These are phyloP conservation scores for Sanghuangporus baumii DNA, from an alignment of 1,284 basidiomycete genomes.

Conservation along the genomic window DNA sequence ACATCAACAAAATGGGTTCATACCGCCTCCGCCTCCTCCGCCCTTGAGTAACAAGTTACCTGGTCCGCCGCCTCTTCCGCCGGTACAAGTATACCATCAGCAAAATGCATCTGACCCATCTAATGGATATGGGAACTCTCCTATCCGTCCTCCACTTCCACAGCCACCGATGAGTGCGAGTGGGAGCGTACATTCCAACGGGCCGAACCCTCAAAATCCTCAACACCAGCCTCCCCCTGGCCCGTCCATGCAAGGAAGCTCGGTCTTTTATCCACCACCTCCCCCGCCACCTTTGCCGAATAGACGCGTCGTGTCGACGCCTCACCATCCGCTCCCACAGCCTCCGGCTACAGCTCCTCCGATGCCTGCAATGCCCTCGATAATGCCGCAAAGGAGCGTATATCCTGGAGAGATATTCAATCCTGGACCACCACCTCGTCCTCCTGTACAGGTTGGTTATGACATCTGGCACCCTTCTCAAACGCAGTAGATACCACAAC, in stretches of 20 bases:
- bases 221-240: conserved; percentile 3
- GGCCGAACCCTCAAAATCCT: neutral
- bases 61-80: conserved; percentile 11
- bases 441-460: conserved; percentile 25
- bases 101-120: neutral
- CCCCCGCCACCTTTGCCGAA: conserved; percentile 22
- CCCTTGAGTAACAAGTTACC: conserved; percentile 10
- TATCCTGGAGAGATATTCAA: conserved; percentile 26
- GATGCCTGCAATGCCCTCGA: conserved; percentile 15
- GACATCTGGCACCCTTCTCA: conserved; percentile 18
- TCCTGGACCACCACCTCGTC: conserved; percentile 34
- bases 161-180: conserved; percentile 3
- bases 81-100: conserved; percentile 5
- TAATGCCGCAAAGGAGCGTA: neutral
- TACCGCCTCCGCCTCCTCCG: conserved; percentile 17
- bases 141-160: conserved; percentile 11
- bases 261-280: conserved; percentile 24
- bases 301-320: conserved; percentile 10
- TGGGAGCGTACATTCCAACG: neutral
- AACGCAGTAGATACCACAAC: conserved; percentile 5
- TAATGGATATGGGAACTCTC: conserved; percentile 8
- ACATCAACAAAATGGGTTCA: conserved; percentile 12
- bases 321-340: conserved; percentile 20
- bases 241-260: neutral
- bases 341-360: conserved; percentile 22